These are phyloP conservation scores for Entomortierella chlamydospora DNA, from an alignment of 192 early-diverging fungal species.

Conservation along the genomic window DNA sequence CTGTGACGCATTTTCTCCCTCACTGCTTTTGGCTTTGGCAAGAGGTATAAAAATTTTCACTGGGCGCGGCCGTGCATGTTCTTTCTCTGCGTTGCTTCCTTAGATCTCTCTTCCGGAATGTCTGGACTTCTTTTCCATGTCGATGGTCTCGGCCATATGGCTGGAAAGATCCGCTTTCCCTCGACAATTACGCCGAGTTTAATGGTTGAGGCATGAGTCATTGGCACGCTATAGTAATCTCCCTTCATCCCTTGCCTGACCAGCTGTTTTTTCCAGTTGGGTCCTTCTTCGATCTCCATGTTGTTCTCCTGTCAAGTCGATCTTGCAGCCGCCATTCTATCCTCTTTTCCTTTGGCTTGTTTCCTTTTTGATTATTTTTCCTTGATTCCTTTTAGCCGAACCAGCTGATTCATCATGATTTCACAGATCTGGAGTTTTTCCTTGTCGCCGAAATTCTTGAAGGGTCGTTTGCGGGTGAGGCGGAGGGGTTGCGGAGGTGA, in stretches of 20 bases:
- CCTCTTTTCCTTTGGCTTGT: background rate
- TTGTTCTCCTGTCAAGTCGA: constrained; percentile 23
- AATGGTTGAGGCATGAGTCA: constrained; percentile 54
- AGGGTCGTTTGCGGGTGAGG: background rate
- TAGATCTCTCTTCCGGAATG: constrained; percentile 37
- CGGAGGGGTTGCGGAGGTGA: background rate
- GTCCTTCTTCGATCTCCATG: constrained; percentile 45
- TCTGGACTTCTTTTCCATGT: background rate
- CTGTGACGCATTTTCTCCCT: background rate
- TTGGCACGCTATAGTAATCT: constrained; percentile 51
- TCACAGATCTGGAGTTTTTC: constrained; percentile 39
- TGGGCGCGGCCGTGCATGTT: background rate
- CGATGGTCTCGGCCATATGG: background rate
- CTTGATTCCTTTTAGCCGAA: constrained; percentile 3
- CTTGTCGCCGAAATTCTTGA: constrained; percentile 18
- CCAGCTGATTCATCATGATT: background rate
- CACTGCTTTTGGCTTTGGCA: too few relatives aligned
- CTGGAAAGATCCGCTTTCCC: background rate
- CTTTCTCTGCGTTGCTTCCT: constrained; percentile 55
- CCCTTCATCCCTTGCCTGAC: constrained; percentile 45
- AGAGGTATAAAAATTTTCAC: constrained; percentile 34
- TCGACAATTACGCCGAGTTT: constrained; percentile 57
- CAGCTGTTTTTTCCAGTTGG: background rate
- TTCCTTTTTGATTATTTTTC: background rate
- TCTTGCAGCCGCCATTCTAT: constrained; percentile 16